A percentile compares a stretch with the other conserved stretches of the same genome.
Conservation (phyloP, 805 yeast genomes). For the Saccharomycopsis lassenensis region DNA sequence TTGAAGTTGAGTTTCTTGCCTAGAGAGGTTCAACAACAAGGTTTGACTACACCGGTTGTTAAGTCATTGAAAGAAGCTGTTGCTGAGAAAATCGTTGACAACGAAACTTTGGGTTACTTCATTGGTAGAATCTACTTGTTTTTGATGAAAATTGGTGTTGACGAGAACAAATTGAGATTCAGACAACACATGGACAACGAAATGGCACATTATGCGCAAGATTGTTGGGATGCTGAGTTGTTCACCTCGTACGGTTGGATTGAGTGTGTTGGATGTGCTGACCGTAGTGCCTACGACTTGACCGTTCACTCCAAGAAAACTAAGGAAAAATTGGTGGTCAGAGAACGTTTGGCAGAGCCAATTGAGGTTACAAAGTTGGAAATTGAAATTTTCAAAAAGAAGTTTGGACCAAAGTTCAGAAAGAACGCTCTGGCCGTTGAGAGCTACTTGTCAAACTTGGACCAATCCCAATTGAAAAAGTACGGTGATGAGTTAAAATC, state of each 20-base stretch:
- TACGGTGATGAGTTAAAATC: constrained; percentile 56
- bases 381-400: constrained; percentile 83
- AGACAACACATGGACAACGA: constrained; percentile 98
- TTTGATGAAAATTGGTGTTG: constrained; percentile 82
- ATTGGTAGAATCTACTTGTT: constrained; percentile 86
- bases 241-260: constrained; percentile 97
- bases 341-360: constrained; percentile 83
- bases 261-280: constrained; percentile 99
- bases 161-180: constrained; percentile 74
- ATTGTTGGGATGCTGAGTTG: constrained; percentile 99
- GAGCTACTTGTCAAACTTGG: constrained; percentile 59
- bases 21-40: constrained; percentile 77
- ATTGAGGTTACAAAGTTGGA: constrained; percentile 72
- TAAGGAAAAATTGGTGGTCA: constrained; percentile 87
- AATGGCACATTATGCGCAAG: constrained; percentile 99
- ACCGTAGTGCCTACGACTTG: constrained; percentile 95
- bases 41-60: constrained; percentile 56
- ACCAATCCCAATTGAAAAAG: constrained; percentile 76
- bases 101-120: constrained; percentile 95
- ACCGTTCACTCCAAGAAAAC: constrained; percentile 93
- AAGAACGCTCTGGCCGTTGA: constrained; percentile 93
- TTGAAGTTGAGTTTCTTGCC: constrained; percentile 71
- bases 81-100: constrained; percentile 75
- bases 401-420: constrained; percentile 96
- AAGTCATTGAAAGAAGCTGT: constrained; percentile 89